phyloP scores from a whole-genome alignment of 108 stramenopile species.

The Thalassiosira profunda region DNA sequence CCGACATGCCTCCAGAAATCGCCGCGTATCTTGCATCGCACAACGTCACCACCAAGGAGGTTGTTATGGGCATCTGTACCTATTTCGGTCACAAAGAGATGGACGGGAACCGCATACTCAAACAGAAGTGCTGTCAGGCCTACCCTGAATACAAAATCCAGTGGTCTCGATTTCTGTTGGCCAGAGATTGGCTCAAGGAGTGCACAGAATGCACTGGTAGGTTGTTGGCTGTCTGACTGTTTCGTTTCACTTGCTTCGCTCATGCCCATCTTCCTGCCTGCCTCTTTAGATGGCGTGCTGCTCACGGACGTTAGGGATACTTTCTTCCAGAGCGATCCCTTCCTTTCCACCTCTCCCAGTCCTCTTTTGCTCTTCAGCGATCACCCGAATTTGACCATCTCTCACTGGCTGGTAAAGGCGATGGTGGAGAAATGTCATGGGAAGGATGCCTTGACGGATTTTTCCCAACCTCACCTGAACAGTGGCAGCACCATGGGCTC shows the following conservation, averaged over 20 bases:
- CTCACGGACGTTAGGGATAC: conserved; percentile 72
- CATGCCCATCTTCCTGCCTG: no score
- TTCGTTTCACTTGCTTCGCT: no score
- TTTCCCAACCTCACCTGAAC: no score
- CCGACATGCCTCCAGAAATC: conserved; percentile 21
- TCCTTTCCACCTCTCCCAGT: conserved; percentile 53
- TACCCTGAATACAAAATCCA: conserved; percentile 61
- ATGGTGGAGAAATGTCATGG: no score
- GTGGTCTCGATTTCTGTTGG: conserved; percentile 69
- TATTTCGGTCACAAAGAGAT: conserved; percentile 23
- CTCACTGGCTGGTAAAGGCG: conserved; percentile 80
- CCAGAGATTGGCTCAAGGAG: conserved; percentile 64
- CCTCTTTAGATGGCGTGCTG: conserved; percentile 74
- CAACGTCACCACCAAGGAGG: conserved; percentile 56
- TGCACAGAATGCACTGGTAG: conserved; percentile 76
- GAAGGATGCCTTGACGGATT: no score
- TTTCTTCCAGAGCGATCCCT: conserved; percentile 77
- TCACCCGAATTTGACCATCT: conserved; percentile 45
- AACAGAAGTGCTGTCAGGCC: conserved; percentile 23
- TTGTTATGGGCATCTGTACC: conserved; percentile 32
- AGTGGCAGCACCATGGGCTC: conserved; percentile 79
- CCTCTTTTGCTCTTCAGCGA: conserved; percentile 69
- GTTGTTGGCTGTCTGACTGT: no score
- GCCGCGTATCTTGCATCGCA: conserved; percentile 49
- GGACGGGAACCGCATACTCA: background rate